phyloP scores from a whole-genome alignment of 208 protist species.

The Trypanosoma congolense region DNA sequence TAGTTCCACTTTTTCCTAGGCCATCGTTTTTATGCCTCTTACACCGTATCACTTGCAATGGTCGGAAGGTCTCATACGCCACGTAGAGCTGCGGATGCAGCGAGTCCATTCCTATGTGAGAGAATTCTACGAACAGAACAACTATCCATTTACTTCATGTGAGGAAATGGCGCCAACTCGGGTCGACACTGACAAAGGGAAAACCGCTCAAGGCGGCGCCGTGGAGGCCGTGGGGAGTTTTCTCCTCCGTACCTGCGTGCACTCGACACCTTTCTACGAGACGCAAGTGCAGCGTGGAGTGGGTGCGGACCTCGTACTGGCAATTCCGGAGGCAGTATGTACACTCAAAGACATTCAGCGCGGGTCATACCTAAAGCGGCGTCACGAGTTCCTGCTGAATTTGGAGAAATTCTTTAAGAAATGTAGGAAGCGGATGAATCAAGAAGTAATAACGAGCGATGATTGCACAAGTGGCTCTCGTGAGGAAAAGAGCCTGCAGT shows the following conservation, averaged over 20 bases:
- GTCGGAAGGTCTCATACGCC: conserved; percentile 64
- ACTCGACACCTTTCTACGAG: conserved; percentile 53
- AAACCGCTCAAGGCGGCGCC: conserved; percentile 22
- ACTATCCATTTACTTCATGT: conserved; percentile 28
- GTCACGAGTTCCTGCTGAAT: conserved; percentile 55
- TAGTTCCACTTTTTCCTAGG: not conserved
- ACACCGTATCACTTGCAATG: conserved; percentile 71
- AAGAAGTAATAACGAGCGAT: conserved; percentile 5
- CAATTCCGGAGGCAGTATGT: conserved; percentile 52
- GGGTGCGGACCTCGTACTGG: conserved; percentile 67
- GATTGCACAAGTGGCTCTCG: not conserved
- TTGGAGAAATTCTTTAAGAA: conserved; percentile 47
- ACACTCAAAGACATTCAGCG: conserved; percentile 59
- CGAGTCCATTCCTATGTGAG: conserved; percentile 60
- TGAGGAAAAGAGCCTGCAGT: conserved; percentile 26
- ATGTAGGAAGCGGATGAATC: conserved; percentile 8
- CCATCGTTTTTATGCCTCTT: conserved; percentile 44
- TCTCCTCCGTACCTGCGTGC: conserved; percentile 66
- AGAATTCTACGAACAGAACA: conserved; percentile 57
- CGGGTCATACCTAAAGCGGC: conserved; percentile 64
- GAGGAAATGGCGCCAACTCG: not conserved
- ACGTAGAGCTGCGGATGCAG: conserved; percentile 61
- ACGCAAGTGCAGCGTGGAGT: conserved; percentile 52
- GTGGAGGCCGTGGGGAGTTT: conserved; percentile 73
- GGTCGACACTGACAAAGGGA: conserved; percentile 20